These are phyloP conservation scores for Suillus subalutaceus DNA, from an alignment of 768 basidiomycete species.

Conservation along the genomic window DNA sequence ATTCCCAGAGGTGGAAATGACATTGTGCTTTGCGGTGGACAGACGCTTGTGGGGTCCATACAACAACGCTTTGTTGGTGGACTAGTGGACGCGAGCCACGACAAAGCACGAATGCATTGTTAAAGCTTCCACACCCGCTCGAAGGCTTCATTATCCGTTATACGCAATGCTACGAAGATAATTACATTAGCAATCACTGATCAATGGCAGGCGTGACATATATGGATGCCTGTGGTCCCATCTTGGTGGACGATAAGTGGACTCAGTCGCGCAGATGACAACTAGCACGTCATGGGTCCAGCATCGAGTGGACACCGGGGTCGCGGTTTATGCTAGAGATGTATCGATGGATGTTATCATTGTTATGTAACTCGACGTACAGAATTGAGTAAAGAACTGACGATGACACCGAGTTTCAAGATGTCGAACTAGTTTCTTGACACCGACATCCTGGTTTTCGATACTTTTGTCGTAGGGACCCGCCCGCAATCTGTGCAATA, in stretches of 20 bases:
- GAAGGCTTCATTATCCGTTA: not conserved
- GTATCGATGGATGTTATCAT: not conserved
- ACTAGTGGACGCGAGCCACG: too few species aligned
- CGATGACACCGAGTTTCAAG: not conserved
- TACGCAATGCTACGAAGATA: not conserved
- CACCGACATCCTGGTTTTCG: not conserved
- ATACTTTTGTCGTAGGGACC: not conserved
- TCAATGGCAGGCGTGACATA: not conserved
- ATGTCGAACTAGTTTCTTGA: not conserved
- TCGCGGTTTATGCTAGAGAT: not conserved
- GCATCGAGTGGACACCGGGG: not conserved
- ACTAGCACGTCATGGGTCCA: not conserved
- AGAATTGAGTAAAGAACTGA: too few species aligned
- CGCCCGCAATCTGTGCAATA: not conserved
- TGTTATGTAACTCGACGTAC: not conserved
- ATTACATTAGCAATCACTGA: not conserved
- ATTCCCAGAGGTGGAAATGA: too few species aligned
- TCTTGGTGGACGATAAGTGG: not conserved
- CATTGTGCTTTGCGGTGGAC: too few species aligned
- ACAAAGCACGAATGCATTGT: too few species aligned
- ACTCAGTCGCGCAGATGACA: not conserved
- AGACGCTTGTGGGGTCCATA: too few species aligned
- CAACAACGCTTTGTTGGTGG: too few species aligned
- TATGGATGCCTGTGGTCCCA: not conserved
- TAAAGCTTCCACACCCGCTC: slow-evolving; percentile 6